phyloP scores from a whole-genome alignment of 805 yeast genomes.

The Candida chauliodis region DNA sequence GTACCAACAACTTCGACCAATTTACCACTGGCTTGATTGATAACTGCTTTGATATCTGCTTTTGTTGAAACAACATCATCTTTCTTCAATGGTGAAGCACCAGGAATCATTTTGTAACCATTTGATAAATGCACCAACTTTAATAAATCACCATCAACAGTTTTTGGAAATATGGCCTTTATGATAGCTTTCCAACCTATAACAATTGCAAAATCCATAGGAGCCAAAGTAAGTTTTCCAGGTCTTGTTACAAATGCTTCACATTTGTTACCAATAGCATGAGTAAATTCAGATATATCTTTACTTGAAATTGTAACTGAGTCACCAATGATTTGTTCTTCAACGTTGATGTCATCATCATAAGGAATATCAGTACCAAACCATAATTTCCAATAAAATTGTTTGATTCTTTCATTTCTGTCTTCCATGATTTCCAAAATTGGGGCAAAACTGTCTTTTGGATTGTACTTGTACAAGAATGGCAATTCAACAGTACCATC shows the following conservation, averaged over 20 bases:
- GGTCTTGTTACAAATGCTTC: conserved; percentile 92
- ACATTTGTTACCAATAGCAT: conserved; percentile 94
- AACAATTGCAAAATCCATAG: conserved; percentile 99
- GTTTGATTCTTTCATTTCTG: conserved; percentile 89
- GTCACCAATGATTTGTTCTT: conserved; percentile 67
- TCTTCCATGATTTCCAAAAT: conserved; percentile 84
- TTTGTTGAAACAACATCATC: conserved; percentile 81
- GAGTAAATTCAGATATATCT: conserved; percentile 88
- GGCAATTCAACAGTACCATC: conserved; percentile 76
- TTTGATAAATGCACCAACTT: conserved; percentile 92
- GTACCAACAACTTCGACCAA: conserved; percentile 94
- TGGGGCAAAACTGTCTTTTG: conserved; percentile 93
- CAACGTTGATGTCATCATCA: conserved; percentile 69
- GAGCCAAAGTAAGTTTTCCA: conserved; percentile 82
- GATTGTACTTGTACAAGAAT: conserved; percentile 73
- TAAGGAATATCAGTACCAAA: conserved; percentile 61
- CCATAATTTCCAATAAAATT: conserved; percentile 98
- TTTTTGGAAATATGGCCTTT: conserved; percentile 95
- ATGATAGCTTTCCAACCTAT: conserved; percentile 98
- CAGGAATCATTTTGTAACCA: conserved; percentile 89
- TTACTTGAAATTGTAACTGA: conserved; percentile 64
- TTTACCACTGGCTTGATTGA: conserved; percentile 91
- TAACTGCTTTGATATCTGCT: conserved; percentile 84
- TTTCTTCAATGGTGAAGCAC: conserved; percentile 82
- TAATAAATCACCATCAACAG: conserved; percentile 94